Conservation (phyloP, 805 yeast genomes). For the Suhomyces tanzawaensis region DNA sequence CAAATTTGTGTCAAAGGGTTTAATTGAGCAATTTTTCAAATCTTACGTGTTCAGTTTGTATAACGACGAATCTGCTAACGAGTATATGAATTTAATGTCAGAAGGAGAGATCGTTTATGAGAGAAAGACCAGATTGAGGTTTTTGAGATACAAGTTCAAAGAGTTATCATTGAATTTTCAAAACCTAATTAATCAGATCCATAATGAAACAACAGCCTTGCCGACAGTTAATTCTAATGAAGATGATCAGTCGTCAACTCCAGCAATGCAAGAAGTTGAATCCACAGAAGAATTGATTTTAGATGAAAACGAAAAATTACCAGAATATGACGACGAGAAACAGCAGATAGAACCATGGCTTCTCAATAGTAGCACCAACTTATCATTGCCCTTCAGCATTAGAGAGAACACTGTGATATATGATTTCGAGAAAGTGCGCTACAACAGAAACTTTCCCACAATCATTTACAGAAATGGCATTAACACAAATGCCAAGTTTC, state of each 20-base stretch:
- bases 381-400: neutral
- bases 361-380: neutral
- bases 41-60: neutral
- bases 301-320: slow-evolving; percentile 7
- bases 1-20: slow-evolving; percentile 13
- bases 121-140: slow-evolving; percentile 6
- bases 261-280: slow-evolving; percentile 4
- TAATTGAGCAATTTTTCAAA: slow-evolving; percentile 6
- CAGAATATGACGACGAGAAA: slow-evolving; percentile 9
- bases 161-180: slow-evolving; percentile 10
- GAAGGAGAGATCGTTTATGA: slow-evolving; percentile 5
- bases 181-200: neutral
- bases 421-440: neutral
- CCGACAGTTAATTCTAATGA: neutral
- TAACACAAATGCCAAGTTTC: slow-evolving; percentile 9
- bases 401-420: neutral
- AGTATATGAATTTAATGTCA: slow-evolving; percentile 4
- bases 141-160: slow-evolving; percentile 12
- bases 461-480: slow-evolving; percentile 14
- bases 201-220: neutral
- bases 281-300: slow-evolving; percentile 1
- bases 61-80: neutral
- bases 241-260: neutral
- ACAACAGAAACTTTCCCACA: slow-evolving; percentile 8
- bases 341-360: slow-evolving; percentile 1